Evolutionary conservation across 495 filamentous ascomycete genomes (phyloP), one percentile per base, ranked within the genome.

Genomic region (Patellaria atrata): DNA sequence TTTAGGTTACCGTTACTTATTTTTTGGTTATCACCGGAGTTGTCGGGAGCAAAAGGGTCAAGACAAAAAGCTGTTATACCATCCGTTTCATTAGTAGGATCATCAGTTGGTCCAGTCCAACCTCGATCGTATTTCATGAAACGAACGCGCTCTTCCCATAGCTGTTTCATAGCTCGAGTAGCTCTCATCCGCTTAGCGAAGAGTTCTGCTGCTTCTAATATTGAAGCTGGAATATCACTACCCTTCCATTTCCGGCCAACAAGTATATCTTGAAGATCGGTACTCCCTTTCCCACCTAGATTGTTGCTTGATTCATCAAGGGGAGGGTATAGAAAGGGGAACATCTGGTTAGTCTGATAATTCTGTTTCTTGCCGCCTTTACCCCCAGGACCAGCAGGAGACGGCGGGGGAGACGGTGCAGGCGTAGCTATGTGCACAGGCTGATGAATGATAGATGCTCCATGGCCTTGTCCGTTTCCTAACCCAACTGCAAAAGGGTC

Each of bases 311-410:
- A 70, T 40, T 72, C 73, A 59, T 91, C 83, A 10, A 91, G 58
- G 2, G 89, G 86, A 2, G 89, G 91, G 48, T 96, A 97, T 60
- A 97, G 73, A 46, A 97, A 94, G 0, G 89, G 89, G 44, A 97
- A 97, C 46, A 93, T 86, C 44, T 97, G 89, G 51, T 97, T 97
- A 0, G 89, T 97, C 55, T 97, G 89, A 52, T 96, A 97, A 39
- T 96, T 97, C 43, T 96, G 91, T 50, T 97, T 97, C 61, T 97
- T 97, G 11, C 78, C 84, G 27, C 79, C 82, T 54, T 97, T 97
- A 3, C 84, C 85, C 23, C 85, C 84, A 3, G 80, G 75, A 0
- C 73, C 76, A 2, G 77, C 80, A 3, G 89, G 91, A 4, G 85
- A 92, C 8, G 89, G 89, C 1, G 89, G 89, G 16, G 89, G 89